These are phyloP conservation scores for Penicillium odoratum DNA, from an alignment of 495 filamentous ascomycete species.

Conservation along the genomic window DNA sequence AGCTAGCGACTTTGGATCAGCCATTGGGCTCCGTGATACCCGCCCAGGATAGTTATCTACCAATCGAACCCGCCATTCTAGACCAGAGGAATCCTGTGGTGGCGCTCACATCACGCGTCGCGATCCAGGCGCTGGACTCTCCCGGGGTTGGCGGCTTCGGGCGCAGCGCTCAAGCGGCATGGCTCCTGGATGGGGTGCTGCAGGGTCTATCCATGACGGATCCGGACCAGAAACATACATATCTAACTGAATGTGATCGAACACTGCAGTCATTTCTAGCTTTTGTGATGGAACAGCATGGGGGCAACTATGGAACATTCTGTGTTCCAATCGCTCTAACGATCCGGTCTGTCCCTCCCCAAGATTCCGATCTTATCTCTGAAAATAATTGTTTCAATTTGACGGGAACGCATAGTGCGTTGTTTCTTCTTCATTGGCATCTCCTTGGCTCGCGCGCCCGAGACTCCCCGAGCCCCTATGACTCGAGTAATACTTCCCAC, in stretches of 20 bases:
- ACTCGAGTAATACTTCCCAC: constrained; percentile 9
- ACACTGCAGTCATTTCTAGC: constrained; percentile 23
- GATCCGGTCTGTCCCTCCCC: constrained; percentile 26
- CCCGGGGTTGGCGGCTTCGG: constrained; percentile 22
- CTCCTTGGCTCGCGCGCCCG: too few relatives aligned
- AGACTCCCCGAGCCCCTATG: not conserved
- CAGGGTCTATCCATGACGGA: constrained; percentile 16
- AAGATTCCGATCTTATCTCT: not conserved
- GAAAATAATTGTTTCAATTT: not conserved
- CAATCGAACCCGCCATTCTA: not conserved
- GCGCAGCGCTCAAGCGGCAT: constrained; percentile 31
- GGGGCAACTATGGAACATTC: constrained; percentile 20
- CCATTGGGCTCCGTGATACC: not conserved
- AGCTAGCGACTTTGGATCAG: not conserved
- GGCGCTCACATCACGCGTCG: too few relatives aligned
- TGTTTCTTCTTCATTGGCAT: constrained; percentile 15
- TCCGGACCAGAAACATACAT: constrained; percentile 16
- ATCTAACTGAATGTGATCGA: constrained; percentile 17
- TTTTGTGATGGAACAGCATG: constrained; percentile 23
- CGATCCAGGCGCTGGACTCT: too few relatives aligned
- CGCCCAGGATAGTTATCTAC: not conserved
- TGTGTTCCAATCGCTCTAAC: constrained; percentile 29
- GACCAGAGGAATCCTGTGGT: too few relatives aligned
- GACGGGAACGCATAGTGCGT: not conserved
- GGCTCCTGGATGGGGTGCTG: constrained; percentile 30